phyloP scores from a whole-genome alignment of 1,139 yeast genomes.

The Zhuliangozyma blackwelliae region DNA sequence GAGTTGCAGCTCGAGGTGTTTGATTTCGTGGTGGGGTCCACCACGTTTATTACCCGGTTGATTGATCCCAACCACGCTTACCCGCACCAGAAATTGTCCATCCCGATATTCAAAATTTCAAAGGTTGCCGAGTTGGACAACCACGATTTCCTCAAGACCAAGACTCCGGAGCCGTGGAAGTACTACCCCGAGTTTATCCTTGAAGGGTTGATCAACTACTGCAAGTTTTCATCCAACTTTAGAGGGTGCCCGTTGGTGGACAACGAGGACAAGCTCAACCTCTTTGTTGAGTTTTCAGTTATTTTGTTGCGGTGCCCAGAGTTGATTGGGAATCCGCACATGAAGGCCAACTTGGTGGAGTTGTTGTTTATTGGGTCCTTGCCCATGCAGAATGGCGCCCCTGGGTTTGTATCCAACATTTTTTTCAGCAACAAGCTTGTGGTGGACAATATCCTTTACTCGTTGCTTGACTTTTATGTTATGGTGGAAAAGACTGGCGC shows the following conservation, averaged over 20 bases:
- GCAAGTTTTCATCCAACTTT: constrained; percentile 61
- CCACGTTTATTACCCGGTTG: constrained; percentile 64
- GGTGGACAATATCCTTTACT: constrained; percentile 65
- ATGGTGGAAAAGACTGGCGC: constrained; percentile 97
- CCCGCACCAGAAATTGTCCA: constrained; percentile 50
- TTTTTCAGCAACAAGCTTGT: constrained; percentile 65
- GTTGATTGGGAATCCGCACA: constrained; percentile 85
- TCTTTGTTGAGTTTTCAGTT: constrained; percentile 70
- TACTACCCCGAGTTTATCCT: constrained; percentile 82
- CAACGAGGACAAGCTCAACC: constrained; percentile 46
- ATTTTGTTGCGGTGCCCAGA: constrained; percentile 81
- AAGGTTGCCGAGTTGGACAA: constrained; percentile 55
- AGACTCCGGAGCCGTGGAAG: constrained; percentile 75
- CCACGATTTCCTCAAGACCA: constrained; percentile 58
- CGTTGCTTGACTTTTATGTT: constrained; percentile 84
- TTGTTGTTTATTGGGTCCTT: constrained; percentile 73
- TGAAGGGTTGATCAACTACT: constrained; percentile 78
- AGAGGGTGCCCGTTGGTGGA: constrained; percentile 55
- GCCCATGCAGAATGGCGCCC: constrained; percentile 49
- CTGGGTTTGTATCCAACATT: constrained; percentile 70
- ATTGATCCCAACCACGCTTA: constrained; percentile 67
- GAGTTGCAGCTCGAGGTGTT: constrained; percentile 60
- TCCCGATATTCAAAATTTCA: constrained; percentile 63
- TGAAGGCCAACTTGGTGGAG: constrained; percentile 81
- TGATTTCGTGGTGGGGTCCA: constrained; percentile 73